A percentile compares a stretch with the other conserved stretches of the same genome.
Evolutionary conservation across 192 early-diverging fungal species (phyloP).

Genomic region (Paraglomus occultum): DNA sequence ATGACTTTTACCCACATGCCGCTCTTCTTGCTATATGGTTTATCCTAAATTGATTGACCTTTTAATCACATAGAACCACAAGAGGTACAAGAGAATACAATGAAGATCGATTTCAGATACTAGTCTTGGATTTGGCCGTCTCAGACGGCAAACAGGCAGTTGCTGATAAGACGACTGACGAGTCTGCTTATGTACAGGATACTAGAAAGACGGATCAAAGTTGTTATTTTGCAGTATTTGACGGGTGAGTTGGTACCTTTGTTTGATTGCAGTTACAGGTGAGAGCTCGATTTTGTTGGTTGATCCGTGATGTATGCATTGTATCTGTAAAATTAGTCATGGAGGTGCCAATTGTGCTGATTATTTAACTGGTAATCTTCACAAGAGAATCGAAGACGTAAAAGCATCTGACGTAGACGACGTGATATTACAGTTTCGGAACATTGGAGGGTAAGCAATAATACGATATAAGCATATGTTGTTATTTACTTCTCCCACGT

Average conservation of each 20-base stretch:
- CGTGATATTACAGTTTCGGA: constrained; percentile 1
- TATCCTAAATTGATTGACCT: constrained; percentile 4
- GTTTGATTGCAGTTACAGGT: too few species aligned
- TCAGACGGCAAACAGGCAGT: constrained; percentile 2
- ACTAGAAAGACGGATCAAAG: constrained; percentile 37
- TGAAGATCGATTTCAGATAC: constrained; percentile 52
- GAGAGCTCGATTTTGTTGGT: neutral
- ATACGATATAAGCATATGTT: too few species aligned
- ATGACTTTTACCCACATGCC: neutral
- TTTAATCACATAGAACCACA: too few species aligned
- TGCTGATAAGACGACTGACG: constrained; percentile 4
- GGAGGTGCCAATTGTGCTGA: constrained; percentile 47
- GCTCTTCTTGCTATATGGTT: neutral
- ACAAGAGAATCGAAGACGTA: constrained; percentile 48
- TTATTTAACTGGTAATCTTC: constrained; percentile 47
- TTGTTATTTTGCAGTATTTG: constrained; percentile 60
- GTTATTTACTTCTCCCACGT: too few species aligned
- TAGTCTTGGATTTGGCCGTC: constrained; percentile 37
- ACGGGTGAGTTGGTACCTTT: constrained; percentile 40
- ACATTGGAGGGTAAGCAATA: constrained; percentile 25
- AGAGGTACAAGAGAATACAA: constrained; percentile 55
- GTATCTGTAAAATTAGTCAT: constrained; percentile 28
- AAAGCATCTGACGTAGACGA: constrained; percentile 19
- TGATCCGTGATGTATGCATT: neutral
- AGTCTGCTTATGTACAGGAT: neutral